Evolutionary conservation across 257 asterid species (phyloP).

Genomic region (Plantago major): DNA sequence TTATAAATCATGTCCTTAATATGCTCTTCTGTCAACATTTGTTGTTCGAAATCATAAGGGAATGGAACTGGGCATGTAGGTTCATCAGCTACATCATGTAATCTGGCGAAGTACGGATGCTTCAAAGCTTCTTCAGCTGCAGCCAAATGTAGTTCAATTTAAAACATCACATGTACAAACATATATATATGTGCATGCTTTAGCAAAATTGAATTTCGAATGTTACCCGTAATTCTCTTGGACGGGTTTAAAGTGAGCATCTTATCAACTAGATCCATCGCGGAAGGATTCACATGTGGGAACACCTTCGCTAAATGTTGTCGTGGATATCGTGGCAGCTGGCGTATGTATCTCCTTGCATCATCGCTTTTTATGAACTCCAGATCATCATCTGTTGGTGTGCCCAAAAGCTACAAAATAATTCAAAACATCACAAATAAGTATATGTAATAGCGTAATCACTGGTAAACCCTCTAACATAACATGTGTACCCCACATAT

Average conservation of each 20-base stretch:
- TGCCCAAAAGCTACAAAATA: constrained; percentile 73
- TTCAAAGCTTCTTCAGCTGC: constrained; percentile 85
- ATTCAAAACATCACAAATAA: neutral
- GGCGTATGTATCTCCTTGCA: constrained; percentile 76
- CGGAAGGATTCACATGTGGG: constrained; percentile 80
- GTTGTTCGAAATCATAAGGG: constrained; percentile 74
- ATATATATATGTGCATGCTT: neutral
- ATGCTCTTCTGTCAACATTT: constrained; percentile 70
- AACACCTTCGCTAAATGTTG: constrained; percentile 62
- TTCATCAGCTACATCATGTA: constrained; percentile 81
- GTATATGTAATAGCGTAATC: neutral
- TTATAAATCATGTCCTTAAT: constrained; percentile 86
- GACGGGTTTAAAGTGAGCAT: constrained; percentile 83
- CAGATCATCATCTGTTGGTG: constrained; percentile 82
- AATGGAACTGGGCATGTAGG: constrained; percentile 64
- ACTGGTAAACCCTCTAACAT: neutral
- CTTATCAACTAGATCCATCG: constrained; percentile 83
- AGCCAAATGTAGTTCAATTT: neutral
- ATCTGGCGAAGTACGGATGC: constrained; percentile 75
- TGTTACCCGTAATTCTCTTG: constrained; percentile 79
- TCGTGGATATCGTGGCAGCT: constrained; percentile 76
- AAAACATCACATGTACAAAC: neutral
- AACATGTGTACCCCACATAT: too few relatives aligned
- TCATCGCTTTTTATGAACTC: constrained; percentile 66
- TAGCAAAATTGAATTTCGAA: neutral